Evolutionary conservation across 192 early-diverging fungal species (phyloP).

Genomic region (Linnemannia schmuckeri): DNA sequence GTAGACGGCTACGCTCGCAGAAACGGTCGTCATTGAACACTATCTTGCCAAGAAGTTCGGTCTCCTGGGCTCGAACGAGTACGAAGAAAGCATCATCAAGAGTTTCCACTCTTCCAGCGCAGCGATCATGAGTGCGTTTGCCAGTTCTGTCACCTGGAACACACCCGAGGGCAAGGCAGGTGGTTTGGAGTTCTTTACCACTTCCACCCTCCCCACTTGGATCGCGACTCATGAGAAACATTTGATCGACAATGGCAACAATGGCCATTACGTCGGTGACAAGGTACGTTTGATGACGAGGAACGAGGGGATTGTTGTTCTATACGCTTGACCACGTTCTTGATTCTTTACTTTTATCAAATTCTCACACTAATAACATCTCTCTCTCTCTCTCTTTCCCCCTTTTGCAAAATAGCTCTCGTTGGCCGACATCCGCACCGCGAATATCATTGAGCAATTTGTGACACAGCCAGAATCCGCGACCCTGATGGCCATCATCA

Average conservation of each 20-base stretch:
- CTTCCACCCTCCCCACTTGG: slow-evolving; percentile 3
- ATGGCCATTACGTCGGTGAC: slow-evolving; percentile 41
- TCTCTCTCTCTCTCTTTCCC: not conserved
- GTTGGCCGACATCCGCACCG: slow-evolving; percentile 39
- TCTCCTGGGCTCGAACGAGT: slow-evolving; percentile 42
- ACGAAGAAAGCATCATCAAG: slow-evolving; percentile 31
- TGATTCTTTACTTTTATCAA: not conserved
- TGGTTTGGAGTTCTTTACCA: not conserved
- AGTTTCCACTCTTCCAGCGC: slow-evolving; percentile 19
- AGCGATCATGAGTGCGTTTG: not conserved
- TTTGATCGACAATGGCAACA: slow-evolving; percentile 35
- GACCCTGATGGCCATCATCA: slow-evolving; percentile 11
- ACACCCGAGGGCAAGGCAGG: slow-evolving; percentile 2
- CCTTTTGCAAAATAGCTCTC: slow-evolving; percentile 5
- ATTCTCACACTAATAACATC: not conserved
- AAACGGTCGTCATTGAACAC: slow-evolving; percentile 24
- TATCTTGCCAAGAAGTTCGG: slow-evolving; percentile 34
- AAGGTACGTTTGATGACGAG: not conserved
- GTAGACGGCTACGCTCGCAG: slow-evolving; percentile 19
- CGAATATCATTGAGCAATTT: slow-evolving; percentile 31
- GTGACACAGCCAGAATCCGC: not conserved
- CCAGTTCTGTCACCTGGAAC: slow-evolving; percentile 21
- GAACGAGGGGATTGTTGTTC: not conserved
- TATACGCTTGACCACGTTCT: not conserved
- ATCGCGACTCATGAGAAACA: slow-evolving; percentile 34